Conservation (phyloP, 352 stramenopile species). For the Pythium sp. region DNA sequence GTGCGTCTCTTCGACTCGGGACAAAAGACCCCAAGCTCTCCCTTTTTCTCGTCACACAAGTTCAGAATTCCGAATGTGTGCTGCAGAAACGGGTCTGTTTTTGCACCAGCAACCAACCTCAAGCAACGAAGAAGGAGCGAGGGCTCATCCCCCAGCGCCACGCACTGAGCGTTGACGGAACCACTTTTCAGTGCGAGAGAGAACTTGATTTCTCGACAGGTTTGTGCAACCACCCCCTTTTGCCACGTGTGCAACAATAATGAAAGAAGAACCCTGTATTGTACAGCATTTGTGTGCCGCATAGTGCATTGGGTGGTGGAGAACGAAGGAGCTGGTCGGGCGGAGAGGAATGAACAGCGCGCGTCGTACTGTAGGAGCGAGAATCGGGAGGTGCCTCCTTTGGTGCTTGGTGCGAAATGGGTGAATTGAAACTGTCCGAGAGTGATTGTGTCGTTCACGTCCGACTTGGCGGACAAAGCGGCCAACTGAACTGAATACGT, state of each 20-base stretch:
- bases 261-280: neutral
- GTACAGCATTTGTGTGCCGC: neutral
- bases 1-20: neutral
- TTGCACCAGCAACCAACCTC: neutral
- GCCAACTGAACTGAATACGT: neutral
- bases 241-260: neutral
- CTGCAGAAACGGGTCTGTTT: neutral
- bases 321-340: neutral
- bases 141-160: neutral
- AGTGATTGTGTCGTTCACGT: neutral
- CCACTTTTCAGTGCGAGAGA: neutral
- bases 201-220: conserved; percentile 9
- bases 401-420: conserved; percentile 1
- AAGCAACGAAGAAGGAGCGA: neutral
- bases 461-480: conserved; percentile 1
- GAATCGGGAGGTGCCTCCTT: neutral
- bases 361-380: neutral
- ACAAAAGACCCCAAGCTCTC: neutral
- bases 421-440: neutral
- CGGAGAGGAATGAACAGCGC: neutral
- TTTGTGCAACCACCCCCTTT: conserved; percentile 5
- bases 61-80: neutral
- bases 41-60: conserved; percentile 3
- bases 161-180: conserved; percentile 7
- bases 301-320: conserved; percentile 1